Conservation (phyloP, 2,329 filamentous ascomycete genomes). For the Nothopassalora personata region DNA sequence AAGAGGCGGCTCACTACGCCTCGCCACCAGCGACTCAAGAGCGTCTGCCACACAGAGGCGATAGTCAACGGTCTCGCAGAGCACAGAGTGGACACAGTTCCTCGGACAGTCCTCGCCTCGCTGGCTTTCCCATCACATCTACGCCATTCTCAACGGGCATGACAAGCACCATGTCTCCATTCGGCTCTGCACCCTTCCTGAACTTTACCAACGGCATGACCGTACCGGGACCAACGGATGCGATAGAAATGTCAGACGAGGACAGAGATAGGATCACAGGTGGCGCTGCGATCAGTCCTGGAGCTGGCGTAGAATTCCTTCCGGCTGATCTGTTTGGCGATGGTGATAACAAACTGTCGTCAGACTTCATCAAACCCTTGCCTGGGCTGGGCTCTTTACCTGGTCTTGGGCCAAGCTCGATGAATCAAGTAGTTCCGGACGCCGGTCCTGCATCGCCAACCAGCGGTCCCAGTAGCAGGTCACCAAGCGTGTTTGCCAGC, state of each 20-base stretch:
- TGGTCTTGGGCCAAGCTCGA: slow-evolving; percentile 37
- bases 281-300: slow-evolving; percentile 69
- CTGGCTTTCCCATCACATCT: slow-evolving; percentile 22
- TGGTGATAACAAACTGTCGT: slow-evolving; percentile 22
- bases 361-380: slow-evolving; percentile 22
- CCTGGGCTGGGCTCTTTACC: slow-evolving; percentile 34
- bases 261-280: slow-evolving; percentile 57
- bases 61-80: slow-evolving; percentile 38
- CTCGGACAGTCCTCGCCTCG: slow-evolving; percentile 27
- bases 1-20: slow-evolving; percentile 21
- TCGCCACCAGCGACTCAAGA: slow-evolving; percentile 24
- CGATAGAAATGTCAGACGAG: slow-evolving; percentile 53
- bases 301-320: slow-evolving; percentile 62
- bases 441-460: slow-evolving; percentile 40
- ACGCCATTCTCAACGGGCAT: slow-evolving; percentile 36
- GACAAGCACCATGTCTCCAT: slow-evolving; percentile 49
- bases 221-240: slow-evolving; percentile 41
- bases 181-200: slow-evolving; percentile 45
- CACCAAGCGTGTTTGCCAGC: slow-evolving; percentile 44
- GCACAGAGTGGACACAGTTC: slow-evolving; percentile 32
- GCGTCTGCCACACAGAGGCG: slow-evolving; percentile 28
- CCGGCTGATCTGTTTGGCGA: slow-evolving; percentile 56
- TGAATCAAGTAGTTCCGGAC: slow-evolving; percentile 10
- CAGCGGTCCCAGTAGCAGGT: slow-evolving; percentile 37
- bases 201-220: slow-evolving; percentile 61